Percentiles rank a stretch among this genome's conserved stretches.
Evolutionary conservation across 2,329 filamentous ascomycete genomes (phyloP).

Genomic region (Chaetomiaceae sp.): DNA sequence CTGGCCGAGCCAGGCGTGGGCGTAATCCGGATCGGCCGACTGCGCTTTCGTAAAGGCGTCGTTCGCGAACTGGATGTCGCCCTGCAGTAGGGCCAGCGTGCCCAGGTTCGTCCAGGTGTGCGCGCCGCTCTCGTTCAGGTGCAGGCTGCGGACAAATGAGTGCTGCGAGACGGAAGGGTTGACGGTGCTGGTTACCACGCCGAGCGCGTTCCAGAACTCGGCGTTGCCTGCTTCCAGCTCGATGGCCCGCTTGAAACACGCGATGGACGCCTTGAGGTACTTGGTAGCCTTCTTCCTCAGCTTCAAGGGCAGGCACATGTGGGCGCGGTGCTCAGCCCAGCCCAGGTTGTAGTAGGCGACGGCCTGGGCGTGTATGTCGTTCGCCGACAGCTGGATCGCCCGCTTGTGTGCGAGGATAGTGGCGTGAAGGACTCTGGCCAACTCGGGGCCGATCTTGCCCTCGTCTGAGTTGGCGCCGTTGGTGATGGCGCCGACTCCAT

Average conservation of each 20-base stretch:
- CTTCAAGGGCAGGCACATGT: constrained; percentile 56
- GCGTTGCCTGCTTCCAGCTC: constrained; percentile 90
- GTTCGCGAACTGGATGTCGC: constrained; percentile 81
- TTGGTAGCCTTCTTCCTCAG: constrained; percentile 56
- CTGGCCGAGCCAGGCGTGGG: constrained; percentile 91
- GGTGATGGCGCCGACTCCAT: constrained; percentile 51
- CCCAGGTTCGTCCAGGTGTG: constrained; percentile 89
- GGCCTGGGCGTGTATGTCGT: constrained; percentile 81
- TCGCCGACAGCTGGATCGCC: constrained; percentile 66
- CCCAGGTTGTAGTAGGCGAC: constrained; percentile 97
- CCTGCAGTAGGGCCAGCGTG: constrained; percentile 76
- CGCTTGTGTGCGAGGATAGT: constrained; percentile 84
- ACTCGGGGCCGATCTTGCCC: constrained; percentile 44
- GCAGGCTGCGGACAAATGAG: constrained; percentile 85
- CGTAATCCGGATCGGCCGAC: constrained; percentile 89
- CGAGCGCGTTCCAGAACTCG: constrained; percentile 96
- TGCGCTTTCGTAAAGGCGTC: constrained; percentile 86
- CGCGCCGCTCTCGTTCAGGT: constrained; percentile 82
- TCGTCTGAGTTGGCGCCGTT: constrained; percentile 45
- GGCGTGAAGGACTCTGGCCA: constrained; percentile 61
- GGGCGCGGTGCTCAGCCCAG: constrained; percentile 84
- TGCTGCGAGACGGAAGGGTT: constrained; percentile 89
- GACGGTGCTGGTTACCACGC: constrained; percentile 80
- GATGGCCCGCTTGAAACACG: constrained; percentile 92
- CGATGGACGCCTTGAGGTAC: constrained; percentile 76